These are phyloP conservation scores for Aspergillus avenaceus DNA, from an alignment of 495 filamentous ascomycete genomes.

Conservation along the genomic window DNA sequence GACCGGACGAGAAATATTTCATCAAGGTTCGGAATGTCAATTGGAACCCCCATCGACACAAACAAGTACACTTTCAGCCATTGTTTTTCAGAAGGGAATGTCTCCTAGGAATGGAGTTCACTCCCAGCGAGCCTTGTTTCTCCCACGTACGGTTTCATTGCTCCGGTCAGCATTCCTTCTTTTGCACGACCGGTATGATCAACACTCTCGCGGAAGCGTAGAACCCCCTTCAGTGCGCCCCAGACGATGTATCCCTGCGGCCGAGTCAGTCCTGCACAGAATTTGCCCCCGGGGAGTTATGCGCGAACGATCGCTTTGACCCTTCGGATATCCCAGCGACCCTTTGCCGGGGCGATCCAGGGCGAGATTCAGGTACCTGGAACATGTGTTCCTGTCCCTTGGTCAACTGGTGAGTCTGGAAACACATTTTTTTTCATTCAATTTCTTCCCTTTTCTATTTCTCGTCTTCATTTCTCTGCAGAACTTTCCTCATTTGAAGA, in stretches of 20 bases:
- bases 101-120: slow-evolving; percentile 7
- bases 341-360: too few relatives aligned
- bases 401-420: too few relatives aligned
- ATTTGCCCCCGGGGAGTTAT: background rate
- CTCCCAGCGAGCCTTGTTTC: background rate
- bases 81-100: slow-evolving; percentile 12
- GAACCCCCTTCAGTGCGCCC: background rate
- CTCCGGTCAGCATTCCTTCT: background rate
- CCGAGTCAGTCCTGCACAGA: background rate
- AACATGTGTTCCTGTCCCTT: too few relatives aligned
- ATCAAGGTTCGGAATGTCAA: slow-evolving; percentile 7
- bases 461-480: too few relatives aligned
- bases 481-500: too few relatives aligned
- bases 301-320: background rate
- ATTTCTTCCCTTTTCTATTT: too few relatives aligned
- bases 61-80: slow-evolving; percentile 4
- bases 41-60: slow-evolving; percentile 1
- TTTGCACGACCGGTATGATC: background rate
- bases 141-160: background rate
- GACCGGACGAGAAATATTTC: background rate
- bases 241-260: background rate
- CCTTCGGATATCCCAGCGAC: background rate
- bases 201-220: background rate
- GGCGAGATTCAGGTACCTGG: too few relatives aligned
- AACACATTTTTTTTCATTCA: too few relatives aligned